Conservation (phyloP, 768 basidiomycete genomes). For the Hydnomerulius pinastri region DNA sequence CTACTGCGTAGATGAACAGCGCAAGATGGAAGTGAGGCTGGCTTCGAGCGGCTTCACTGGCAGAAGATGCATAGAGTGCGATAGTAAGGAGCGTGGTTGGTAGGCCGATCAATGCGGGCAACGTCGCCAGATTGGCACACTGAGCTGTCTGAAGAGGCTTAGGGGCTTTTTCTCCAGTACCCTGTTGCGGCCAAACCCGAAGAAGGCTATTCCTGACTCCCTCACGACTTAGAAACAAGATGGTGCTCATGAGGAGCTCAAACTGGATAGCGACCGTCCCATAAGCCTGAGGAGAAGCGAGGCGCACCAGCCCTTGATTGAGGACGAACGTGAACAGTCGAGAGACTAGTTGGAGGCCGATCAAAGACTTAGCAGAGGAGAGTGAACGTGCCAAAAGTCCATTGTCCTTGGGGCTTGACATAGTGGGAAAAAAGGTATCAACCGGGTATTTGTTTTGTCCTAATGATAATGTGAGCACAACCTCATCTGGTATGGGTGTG, state of each 20-base stretch:
- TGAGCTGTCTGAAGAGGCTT: slow-evolving; percentile 13
- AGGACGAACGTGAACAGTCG: slow-evolving; percentile 84
- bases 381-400: slow-evolving; percentile 34
- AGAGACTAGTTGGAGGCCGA: slow-evolving; percentile 84
- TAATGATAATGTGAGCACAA: slow-evolving; percentile 4
- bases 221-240: slow-evolving; percentile 92
- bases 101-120: slow-evolving; percentile 71
- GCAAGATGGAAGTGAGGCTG: slow-evolving; percentile 70
- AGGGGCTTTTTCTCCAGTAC: slow-evolving; percentile 1
- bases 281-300: slow-evolving; percentile 82
- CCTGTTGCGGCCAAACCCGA: slow-evolving; percentile 44
- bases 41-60: slow-evolving; percentile 51
- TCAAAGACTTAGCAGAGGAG: slow-evolving; percentile 60
- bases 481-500: slow-evolving; percentile 6
- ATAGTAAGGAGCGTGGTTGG: slow-evolving; percentile 59
- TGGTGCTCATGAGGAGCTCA: slow-evolving; percentile 86
- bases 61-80: slow-evolving; percentile 53
- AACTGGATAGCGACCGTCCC: slow-evolving; percentile 94
- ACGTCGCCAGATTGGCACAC: slow-evolving; percentile 49
- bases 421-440: slow-evolving; percentile 8
- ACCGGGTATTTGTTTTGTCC: background rate
- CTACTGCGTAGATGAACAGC: slow-evolving; percentile 67
- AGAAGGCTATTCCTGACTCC: slow-evolving; percentile 87
- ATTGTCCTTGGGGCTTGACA: slow-evolving; percentile 3
- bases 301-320: slow-evolving; percentile 84